A percentile compares a stretch with the other conserved stretches of the same genome.
phyloP scores from a whole-genome alignment of 768 basidiomycete species.

The Roridomyces roridus region DNA sequence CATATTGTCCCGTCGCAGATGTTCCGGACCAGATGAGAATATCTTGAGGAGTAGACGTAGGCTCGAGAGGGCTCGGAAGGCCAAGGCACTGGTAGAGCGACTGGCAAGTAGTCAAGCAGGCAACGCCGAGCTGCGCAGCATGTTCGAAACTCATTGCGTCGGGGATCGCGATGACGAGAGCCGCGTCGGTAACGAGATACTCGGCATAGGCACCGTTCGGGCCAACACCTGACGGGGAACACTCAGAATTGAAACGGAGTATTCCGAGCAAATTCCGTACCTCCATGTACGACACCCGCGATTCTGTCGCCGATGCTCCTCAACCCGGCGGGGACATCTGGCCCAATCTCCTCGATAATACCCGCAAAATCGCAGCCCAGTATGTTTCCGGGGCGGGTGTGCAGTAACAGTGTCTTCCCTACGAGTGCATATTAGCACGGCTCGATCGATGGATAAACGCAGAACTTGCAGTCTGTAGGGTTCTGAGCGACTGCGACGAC shows the following conservation, averaged over 20 bases:
- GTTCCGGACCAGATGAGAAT: conserved; percentile 28
- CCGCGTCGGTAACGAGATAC: conserved; percentile 23
- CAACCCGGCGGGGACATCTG: conserved; percentile 17
- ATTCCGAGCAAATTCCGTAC: too few relatives aligned
- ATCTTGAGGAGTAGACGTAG: conserved; percentile 7
- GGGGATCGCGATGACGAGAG: conserved; percentile 26
- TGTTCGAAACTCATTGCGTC: conserved; percentile 29
- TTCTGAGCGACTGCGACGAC: conserved; percentile 32
- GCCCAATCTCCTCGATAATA: conserved; percentile 23
- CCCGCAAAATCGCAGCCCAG: conserved; percentile 34
- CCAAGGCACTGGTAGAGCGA: conserved; percentile 26
- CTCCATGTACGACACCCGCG: conserved; percentile 29
- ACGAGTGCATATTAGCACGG: not conserved
- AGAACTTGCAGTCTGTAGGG: conserved; percentile 29
- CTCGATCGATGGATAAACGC: not conserved
- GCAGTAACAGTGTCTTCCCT: conserved; percentile 26
- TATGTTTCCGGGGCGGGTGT: conserved; percentile 25
- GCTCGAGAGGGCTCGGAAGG: conserved; percentile 26
- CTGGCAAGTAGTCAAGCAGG: conserved; percentile 12
- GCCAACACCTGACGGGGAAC: not conserved
- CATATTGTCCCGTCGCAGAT: conserved; percentile 37
- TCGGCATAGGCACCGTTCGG: conserved; percentile 24
- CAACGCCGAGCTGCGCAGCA: conserved; percentile 27
- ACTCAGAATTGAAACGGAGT: not conserved
- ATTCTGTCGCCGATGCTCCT: conserved; percentile 26